Percentiles rank a stretch among this genome's conserved stretches.
Evolutionary conservation across 2,329 filamentous ascomycete genomes (phyloP).

Genomic region (Nigrospora sphaerica): DNA sequence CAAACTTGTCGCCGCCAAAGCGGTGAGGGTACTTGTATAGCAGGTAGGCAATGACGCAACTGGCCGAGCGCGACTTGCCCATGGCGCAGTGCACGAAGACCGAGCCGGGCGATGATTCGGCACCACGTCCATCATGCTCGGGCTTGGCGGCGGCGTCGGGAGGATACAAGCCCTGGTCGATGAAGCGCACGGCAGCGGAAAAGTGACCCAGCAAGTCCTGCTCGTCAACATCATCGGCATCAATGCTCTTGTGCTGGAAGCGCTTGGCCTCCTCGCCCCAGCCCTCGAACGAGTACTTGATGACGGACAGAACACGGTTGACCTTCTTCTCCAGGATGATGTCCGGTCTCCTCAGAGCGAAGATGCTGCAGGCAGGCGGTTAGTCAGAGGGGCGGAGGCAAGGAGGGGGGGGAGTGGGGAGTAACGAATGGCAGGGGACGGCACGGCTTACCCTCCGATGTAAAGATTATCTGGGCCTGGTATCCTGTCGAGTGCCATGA

Average conservation of each 20-base stretch:
- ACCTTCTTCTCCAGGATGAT: conserved; percentile 67
- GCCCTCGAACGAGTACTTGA: conserved; percentile 38
- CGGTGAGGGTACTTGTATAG: conserved; percentile 58
- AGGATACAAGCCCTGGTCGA: conserved; percentile 60
- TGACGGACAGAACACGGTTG: conserved; percentile 84
- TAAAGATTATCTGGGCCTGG: conserved; percentile 65
- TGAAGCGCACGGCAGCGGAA: conserved; percentile 72
- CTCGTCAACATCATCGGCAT: conserved; percentile 86
- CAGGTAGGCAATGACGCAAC: conserved; percentile 77
- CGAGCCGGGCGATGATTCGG: conserved; percentile 21
- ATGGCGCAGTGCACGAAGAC: conserved; percentile 73
- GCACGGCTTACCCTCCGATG: conserved; percentile 63
- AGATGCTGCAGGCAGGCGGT: conserved; percentile 1
- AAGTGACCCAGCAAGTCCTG: conserved; percentile 81
- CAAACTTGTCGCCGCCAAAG: conserved; percentile 35
- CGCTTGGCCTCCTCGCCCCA: conserved; percentile 40
- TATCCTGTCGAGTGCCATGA: conserved; percentile 59
- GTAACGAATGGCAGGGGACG: neutral
- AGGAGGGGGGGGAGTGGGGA: neutral
- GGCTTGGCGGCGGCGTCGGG: conserved; percentile 52
- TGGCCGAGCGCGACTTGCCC: conserved; percentile 90
- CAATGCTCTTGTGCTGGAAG: conserved; percentile 69
- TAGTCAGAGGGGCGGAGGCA: neutral
- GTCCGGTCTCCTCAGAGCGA: conserved; percentile 40
- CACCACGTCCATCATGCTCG: conserved; percentile 32